These are phyloP conservation scores for Elsinoe necatrix DNA, from an alignment of 2,329 filamentous ascomycete species.

Conservation along the genomic window DNA sequence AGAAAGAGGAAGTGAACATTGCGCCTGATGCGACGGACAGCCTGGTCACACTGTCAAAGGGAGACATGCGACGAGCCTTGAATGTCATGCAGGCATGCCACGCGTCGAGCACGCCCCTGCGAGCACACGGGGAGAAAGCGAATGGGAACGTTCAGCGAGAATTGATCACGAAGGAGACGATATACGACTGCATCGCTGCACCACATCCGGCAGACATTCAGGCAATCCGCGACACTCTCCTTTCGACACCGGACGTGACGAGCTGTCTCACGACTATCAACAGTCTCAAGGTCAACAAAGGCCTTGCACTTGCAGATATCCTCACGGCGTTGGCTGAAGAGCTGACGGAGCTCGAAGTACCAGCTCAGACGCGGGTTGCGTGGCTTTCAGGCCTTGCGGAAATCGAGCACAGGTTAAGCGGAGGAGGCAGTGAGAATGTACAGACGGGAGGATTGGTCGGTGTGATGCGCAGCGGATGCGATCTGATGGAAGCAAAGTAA, in stretches of 20 bases:
- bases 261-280: slow-evolving; percentile 84
- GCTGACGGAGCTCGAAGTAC: slow-evolving; percentile 72
- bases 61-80: slow-evolving; percentile 88
- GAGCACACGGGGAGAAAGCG: slow-evolving; percentile 40
- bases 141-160: slow-evolving; percentile 63
- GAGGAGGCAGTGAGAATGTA: slow-evolving; percentile 75
- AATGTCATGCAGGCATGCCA: slow-evolving; percentile 97
- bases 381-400: slow-evolving; percentile 90
- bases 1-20: slow-evolving; percentile 79
- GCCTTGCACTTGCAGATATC: slow-evolving; percentile 87
- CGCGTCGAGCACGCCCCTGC: slow-evolving; percentile 66
- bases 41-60: slow-evolving; percentile 78
- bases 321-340: slow-evolving; percentile 79
- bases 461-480: slow-evolving; percentile 76
- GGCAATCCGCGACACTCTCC: slow-evolving; percentile 73
- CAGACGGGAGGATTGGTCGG: slow-evolving; percentile 92
- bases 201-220: slow-evolving; percentile 83
- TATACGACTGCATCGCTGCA: slow-evolving; percentile 95
- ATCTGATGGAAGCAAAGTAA: slow-evolving; percentile 48
- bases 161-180: slow-evolving; percentile 79
- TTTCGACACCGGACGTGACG: slow-evolving; percentile 78
- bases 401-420: slow-evolving; percentile 83
- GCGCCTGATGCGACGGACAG: slow-evolving; percentile 70
- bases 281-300: slow-evolving; percentile 73
- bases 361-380: slow-evolving; percentile 73